phyloP scores from a whole-genome alignment of 2,329 filamentous ascomycete species.

The Trichoderma sp. region DNA sequence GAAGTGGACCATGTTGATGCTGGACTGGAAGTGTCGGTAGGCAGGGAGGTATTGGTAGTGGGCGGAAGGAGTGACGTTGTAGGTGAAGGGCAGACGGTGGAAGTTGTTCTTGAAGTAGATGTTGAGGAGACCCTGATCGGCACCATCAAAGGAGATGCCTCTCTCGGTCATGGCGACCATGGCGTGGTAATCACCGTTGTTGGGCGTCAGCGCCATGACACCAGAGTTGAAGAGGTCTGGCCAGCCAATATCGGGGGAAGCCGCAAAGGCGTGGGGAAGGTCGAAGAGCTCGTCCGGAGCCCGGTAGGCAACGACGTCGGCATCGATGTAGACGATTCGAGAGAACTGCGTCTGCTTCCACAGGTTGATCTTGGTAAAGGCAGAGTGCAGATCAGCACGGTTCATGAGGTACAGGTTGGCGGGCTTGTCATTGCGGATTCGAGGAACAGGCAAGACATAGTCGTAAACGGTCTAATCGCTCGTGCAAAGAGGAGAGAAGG shows the following conservation, averaged over 20 bases:
- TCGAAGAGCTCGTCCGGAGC: conserved; percentile 93
- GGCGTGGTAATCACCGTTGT: conserved; percentile 85
- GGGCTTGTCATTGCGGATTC: conserved; percentile 75
- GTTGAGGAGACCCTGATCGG: conserved; percentile 93
- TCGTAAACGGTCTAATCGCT: conserved; percentile 74
- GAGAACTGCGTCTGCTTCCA: conserved; percentile 91
- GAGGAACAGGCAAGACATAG: conserved; percentile 81
- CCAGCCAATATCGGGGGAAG: conserved; percentile 95
- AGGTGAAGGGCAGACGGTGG: conserved; percentile 89
- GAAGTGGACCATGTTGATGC: conserved; percentile 90
- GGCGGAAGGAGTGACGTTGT: conserved; percentile 95
- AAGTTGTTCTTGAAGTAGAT: conserved; percentile 86
- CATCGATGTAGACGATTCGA: conserved; percentile 92
- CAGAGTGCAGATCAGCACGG: conserved; percentile 83
- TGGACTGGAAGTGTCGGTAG: conserved; percentile 88
- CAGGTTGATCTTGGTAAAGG: conserved; percentile 94
- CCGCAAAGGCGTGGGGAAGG: conserved; percentile 61
- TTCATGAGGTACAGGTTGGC: conserved; percentile 91
- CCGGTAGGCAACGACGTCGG: conserved; percentile 87
- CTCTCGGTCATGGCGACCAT: conserved; percentile 80
- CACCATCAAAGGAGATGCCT: conserved; percentile 94
- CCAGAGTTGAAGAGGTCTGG: conserved; percentile 98
- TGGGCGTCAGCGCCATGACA: conserved; percentile 87
- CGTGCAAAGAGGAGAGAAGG: not conserved
- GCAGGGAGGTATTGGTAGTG: conserved; percentile 98